phyloP scores from a whole-genome alignment of 306 rosid genomes.

The Cicer cuneatum region DNA sequence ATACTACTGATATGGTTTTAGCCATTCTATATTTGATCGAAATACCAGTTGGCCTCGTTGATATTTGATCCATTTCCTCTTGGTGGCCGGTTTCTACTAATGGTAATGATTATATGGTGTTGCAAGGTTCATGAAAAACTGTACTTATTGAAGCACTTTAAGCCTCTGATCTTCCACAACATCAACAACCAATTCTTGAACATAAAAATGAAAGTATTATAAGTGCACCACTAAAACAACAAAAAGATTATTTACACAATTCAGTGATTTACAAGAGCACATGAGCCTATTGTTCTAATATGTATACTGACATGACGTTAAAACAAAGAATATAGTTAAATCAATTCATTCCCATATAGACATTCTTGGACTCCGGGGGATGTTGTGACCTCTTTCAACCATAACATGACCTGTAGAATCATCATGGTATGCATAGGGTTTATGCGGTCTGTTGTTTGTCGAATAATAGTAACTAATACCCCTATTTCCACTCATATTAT shows the following conservation, averaged over 20 bases:
- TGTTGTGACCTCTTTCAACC: conserved; percentile 46
- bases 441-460: conserved; percentile 44
- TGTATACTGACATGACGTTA: background rate
- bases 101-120: too few species aligned
- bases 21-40: too few species aligned
- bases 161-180: background rate
- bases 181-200: background rate
- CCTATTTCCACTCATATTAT: background rate
- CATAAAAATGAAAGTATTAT: background rate
- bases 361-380: conserved; percentile 53
- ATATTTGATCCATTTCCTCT: too few species aligned
- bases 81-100: too few species aligned
- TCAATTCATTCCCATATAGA: conserved; percentile 40
- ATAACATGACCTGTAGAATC: conserved; percentile 41
- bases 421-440: conserved; percentile 42
- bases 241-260: background rate
- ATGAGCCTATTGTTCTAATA: background rate
- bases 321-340: background rate
- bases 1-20: too few species aligned
- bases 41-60: too few species aligned
- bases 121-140: too few species aligned
- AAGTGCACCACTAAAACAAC: background rate
- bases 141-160: too few species aligned
- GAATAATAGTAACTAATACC: conserved; percentile 40
- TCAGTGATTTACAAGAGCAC: background rate